phyloP scores from a whole-genome alignment of 805 yeast genomes.

The Lachancea sp. region DNA sequence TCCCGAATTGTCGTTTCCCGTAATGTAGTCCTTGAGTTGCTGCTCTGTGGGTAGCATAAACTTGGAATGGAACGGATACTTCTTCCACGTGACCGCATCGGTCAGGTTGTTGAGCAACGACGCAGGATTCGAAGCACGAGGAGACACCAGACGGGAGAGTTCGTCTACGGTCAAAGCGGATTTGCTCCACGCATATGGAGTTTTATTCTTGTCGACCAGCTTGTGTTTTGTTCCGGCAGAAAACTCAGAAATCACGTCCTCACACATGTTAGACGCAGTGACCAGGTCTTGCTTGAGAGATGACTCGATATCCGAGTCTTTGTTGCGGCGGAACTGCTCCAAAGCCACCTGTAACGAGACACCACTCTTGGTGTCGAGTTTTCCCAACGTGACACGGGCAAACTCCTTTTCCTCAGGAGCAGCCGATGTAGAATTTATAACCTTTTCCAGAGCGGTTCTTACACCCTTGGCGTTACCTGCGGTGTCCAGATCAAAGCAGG shows the following conservation, averaged over 20 bases:
- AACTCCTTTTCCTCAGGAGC: slow-evolving; percentile 57
- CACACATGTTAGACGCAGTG: slow-evolving; percentile 71
- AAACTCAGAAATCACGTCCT: slow-evolving; percentile 50
- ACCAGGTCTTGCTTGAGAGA: slow-evolving; percentile 69
- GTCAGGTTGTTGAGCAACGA: slow-evolving; percentile 23
- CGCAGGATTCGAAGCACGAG: slow-evolving; percentile 30
- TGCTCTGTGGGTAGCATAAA: slow-evolving; percentile 76
- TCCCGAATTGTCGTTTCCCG: slow-evolving; percentile 60
- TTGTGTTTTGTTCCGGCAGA: slow-evolving; percentile 62
- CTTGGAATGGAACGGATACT: slow-evolving; percentile 35
- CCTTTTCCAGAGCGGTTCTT: slow-evolving; percentile 43
- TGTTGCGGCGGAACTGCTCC: slow-evolving; percentile 59
- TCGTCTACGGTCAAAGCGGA: slow-evolving; percentile 31
- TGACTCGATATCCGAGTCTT: slow-evolving; percentile 49
- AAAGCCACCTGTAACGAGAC: slow-evolving; percentile 71
- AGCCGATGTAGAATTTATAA: slow-evolving; percentile 44
- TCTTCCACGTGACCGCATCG: slow-evolving; percentile 35
- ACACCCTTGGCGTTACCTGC: slow-evolving; percentile 41
- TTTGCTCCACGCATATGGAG: slow-evolving; percentile 46
- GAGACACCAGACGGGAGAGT: slow-evolving; percentile 24
- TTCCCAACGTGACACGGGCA: slow-evolving; percentile 51
- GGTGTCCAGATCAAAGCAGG: slow-evolving; percentile 49
- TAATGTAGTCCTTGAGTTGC: slow-evolving; percentile 58
- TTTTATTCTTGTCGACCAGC: slow-evolving; percentile 50
- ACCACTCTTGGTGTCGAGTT: slow-evolving; percentile 62